Evolutionary conservation across 768 basidiomycete genomes (phyloP), one percentile per base, ranked within the genome.

Genomic region (Suillus fuscotomentosus): DNA sequence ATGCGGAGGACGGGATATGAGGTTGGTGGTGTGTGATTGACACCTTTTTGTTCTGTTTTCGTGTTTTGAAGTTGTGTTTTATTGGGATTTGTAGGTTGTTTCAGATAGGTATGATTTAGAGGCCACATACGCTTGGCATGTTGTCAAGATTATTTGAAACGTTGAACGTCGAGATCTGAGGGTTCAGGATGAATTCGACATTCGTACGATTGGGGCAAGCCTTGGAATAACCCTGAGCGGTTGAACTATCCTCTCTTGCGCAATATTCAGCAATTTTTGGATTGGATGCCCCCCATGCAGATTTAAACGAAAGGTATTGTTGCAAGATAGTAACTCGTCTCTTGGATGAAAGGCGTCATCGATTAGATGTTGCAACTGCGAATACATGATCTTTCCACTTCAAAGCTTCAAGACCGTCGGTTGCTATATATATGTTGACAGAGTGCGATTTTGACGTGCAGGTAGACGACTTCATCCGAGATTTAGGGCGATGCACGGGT

Each of bases 1-100:
- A 88, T 65, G 71, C 65, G 38, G 76, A 73, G 66, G 69, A 69
- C 24, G 75, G 68, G 34, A 60, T 76, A 66, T 76, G 66, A 56
- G 39, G 13, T 43, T 39, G 36, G 61, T 43, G 55, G 36, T 27
- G 55, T 39, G 38, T 39, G 14, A 39, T 39, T 27, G 22, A 14
- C 14, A 8, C 9, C 39, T 22, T 42, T 42, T 27, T 27, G 39
- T 42, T 17, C 13, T 27, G 41, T 31, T 22, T 20, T 27, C 11
- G 24, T 11, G 39, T 27, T 27, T 42, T 57, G 36, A 36, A 22
- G n/a, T 24, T 57, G 14, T 56, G 11, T 15, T 24, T 39, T 24
- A 22, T 41, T 24, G 15, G 1, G 5, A 41, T 3, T 3, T 27
- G 14, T 27, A 41, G 15, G 56, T 24, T 3, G 38, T 56, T 39